Evolutionary conservation across 371 early-diverging fungal genomes (phyloP).

Genomic region (Mucor irregularis): DNA sequence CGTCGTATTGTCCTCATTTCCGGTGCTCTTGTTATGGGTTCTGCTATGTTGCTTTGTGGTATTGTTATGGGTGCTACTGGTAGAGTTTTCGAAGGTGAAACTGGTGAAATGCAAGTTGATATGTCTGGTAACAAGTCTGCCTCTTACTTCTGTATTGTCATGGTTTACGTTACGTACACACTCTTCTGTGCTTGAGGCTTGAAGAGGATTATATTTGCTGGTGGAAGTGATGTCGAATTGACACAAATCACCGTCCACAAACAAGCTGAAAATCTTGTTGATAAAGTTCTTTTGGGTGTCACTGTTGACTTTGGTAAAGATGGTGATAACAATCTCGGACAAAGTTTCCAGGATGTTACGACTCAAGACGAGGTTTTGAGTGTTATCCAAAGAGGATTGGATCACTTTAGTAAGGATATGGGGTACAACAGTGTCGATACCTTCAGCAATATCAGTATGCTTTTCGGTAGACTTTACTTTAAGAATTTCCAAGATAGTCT

Average conservation of each 20-base stretch:
- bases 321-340: slow-evolving; percentile 44
- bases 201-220: background rate
- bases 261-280: slow-evolving; percentile 50
- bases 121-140: slow-evolving; percentile 40
- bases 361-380: slow-evolving; percentile 26
- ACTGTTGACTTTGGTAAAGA: slow-evolving; percentile 49
- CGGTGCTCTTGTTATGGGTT: slow-evolving; percentile 48
- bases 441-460: slow-evolving; percentile 51
- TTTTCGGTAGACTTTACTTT: slow-evolving; percentile 38
- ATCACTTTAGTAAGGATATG: slow-evolving; percentile 49
- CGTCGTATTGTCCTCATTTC: slow-evolving; percentile 46
- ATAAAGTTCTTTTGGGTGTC: slow-evolving; percentile 45
- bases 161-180: slow-evolving; percentile 53
- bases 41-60: slow-evolving; percentile 46
- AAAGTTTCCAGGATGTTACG: slow-evolving; percentile 38
- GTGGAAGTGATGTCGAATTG: slow-evolving; percentile 2
- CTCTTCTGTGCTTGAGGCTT: background rate
- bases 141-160: slow-evolving; percentile 51
- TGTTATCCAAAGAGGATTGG: slow-evolving; percentile 37
- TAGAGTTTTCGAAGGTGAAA: background rate
- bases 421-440: slow-evolving; percentile 44
- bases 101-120: slow-evolving; percentile 22
- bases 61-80: slow-evolving; percentile 44
- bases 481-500: slow-evolving; percentile 44
- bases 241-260: slow-evolving; percentile 45